Conservation (phyloP, 2,329 filamentous ascomycete genomes). For the Beauveria australis region DNA sequence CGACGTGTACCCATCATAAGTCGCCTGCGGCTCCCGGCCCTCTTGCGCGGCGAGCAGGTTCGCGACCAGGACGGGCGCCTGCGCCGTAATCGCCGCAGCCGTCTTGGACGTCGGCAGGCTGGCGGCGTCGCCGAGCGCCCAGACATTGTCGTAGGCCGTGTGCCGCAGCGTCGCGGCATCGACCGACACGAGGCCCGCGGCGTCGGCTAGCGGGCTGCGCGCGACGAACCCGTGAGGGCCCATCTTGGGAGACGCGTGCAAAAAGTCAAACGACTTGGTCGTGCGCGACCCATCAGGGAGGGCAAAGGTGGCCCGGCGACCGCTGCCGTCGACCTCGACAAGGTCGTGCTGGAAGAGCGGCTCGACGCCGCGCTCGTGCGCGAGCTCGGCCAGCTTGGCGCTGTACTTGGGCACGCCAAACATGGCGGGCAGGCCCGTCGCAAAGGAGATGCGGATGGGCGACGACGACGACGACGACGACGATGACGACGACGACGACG, state of each 20-base stretch:
- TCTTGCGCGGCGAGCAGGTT: conserved; percentile 38
- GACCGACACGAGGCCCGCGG: conserved; percentile 51
- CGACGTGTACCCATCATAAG: conserved; percentile 48
- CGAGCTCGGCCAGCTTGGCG: conserved; percentile 42
- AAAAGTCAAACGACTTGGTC: conserved; percentile 41
- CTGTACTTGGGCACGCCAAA: conserved; percentile 55
- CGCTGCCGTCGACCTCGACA: conserved; percentile 34
- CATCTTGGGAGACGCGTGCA: conserved; percentile 53
- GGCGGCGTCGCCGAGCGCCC: conserved; percentile 51
- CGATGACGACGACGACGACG: too few relatives aligned
- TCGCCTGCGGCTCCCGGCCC: conserved; percentile 31
- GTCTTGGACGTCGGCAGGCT: conserved; percentile 51
- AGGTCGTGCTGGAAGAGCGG: conserved; percentile 52
- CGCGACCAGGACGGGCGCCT: conserved; percentile 41
- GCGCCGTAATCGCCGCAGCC: conserved; percentile 41
- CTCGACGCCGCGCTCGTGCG: conserved; percentile 46
- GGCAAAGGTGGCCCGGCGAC: conserved; percentile 43
- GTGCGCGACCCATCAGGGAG: conserved; percentile 18
- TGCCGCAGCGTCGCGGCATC: conserved; percentile 44
- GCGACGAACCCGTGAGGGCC: conserved; percentile 46
- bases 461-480: conserved; percentile 27
- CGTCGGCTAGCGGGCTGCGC: conserved; percentile 44
- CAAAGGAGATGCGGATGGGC: conserved; percentile 44
- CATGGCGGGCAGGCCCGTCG: conserved; percentile 47
- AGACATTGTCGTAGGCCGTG: conserved; percentile 46